Percentiles rank a stretch among this genome's conserved stretches.
Conservation (phyloP, 441 rosid genomes). For the Pelargonium cotyledonis region DNA sequence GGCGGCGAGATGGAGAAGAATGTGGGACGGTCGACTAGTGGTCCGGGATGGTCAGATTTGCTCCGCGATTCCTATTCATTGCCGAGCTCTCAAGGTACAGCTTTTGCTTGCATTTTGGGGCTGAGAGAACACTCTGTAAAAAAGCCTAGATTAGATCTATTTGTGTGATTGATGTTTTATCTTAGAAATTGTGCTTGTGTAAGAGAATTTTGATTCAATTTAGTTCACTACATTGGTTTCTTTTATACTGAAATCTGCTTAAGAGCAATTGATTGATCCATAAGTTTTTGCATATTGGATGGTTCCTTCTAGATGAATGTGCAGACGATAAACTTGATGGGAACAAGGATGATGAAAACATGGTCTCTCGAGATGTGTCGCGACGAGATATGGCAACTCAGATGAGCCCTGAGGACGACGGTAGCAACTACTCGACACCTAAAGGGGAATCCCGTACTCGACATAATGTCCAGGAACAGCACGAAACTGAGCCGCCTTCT, state of each 20-base stretch:
- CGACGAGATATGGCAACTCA: conserved; percentile 88
- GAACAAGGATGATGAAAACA: conserved; percentile 29
- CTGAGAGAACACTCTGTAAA: too few relatives aligned
- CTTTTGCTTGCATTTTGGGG: background rate
- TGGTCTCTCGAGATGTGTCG: conserved; percentile 40
- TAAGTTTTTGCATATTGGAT: conserved; percentile 2
- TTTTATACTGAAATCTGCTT: too few relatives aligned
- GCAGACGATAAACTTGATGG: conserved; percentile 55
- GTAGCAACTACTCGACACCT: conserved; percentile 35
- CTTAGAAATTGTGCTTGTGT: background rate
- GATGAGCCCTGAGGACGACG: conserved; percentile 53
- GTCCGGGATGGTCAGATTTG: conserved; percentile 56
- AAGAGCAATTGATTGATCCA: too few relatives aligned
- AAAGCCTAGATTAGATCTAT: background rate
- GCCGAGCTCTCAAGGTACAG: conserved; percentile 50
- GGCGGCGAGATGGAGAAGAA: conserved; percentile 17
- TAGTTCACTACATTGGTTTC: background rate
- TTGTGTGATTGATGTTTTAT: background rate
- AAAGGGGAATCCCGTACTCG: conserved; percentile 34
- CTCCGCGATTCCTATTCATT: conserved; percentile 45
- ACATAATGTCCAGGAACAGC: conserved; percentile 14
- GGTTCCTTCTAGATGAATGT: conserved; percentile 9
- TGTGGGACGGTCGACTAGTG: conserved; percentile 30
- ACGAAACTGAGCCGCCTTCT: conserved; percentile 25
- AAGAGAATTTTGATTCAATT: background rate